Base-by-base conservation (phyloP, 208 protist genomes). In the Endotrypanum monterogeii region DNA sequence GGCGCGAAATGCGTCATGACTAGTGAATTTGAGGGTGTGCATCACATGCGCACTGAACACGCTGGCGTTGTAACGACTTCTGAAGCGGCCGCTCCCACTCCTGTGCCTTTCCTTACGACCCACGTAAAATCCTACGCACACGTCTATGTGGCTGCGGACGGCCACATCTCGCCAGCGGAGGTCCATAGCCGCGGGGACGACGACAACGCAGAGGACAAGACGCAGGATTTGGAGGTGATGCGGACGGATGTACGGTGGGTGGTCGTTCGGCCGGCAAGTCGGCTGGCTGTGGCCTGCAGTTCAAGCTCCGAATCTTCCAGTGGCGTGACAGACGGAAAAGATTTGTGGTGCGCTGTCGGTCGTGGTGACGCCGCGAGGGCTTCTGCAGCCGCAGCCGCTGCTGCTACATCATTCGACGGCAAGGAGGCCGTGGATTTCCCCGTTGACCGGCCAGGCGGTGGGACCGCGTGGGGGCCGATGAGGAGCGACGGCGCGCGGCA, bases 191-290 rank as follows among this genome's bases (percentile, higher is more conserved):
- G 80, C 8, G 66, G 73, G 78, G 70, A 58, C 50, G 78, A 76
- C 62, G 52, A 74, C 39, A 51, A 25, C 16, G 28, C 25, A 14
- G 37, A 32, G 32, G 60, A 57, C 18, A 50, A 69, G 32, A 77
- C 76, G 58, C 60, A 83, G 28, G 86, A 91, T 67, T 66, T 91
- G 78, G 86, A 94, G 74, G 84, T 91, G 76, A 76, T 82, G 60
- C 86, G 80, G 46, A 91, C 85, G 37, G 82, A 94, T 65, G 86
- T 94, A 39, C 76, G 67, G 61, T 94, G 86, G 85, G 73, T 86
- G 44, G 68, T 94, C 35, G 68, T 91, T 55, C 50, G 48, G 30
- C 39, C 69, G 11, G 51, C 71, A 0, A 9, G 25, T 50, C 73
- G 25, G 32, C 18, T 55, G 18, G 50, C 28, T 44, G n/a, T 56